Conservation (phyloP, 1,284 basidiomycete genomes). For the Ceratobasidium sp. region DNA sequence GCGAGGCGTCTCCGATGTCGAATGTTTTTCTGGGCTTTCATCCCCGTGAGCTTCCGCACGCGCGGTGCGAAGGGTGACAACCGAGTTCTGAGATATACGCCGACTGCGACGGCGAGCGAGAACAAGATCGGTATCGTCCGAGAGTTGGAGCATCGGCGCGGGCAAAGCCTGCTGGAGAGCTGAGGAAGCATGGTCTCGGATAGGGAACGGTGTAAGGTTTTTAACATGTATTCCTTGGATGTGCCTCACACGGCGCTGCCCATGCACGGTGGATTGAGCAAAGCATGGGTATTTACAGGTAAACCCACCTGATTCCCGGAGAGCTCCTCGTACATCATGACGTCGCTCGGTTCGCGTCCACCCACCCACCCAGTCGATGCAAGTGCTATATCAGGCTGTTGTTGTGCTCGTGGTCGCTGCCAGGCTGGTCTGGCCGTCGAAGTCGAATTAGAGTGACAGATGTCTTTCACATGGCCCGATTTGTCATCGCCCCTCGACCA, state of each 20-base stretch:
- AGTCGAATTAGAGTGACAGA: conserved; percentile 16
- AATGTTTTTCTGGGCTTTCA: conserved; percentile 34
- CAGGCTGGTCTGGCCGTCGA: conserved; percentile 15
- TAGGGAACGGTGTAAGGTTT: conserved; percentile 81
- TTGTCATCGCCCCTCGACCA: conserved; percentile 14
- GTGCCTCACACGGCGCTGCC: conserved; percentile 74
- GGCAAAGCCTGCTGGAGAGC: conserved; percentile 65
- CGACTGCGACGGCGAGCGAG: conserved; percentile 65
- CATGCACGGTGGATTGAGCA: neutral
- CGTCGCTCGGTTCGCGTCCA: neutral
- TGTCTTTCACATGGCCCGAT: conserved; percentile 37
- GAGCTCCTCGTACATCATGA: conserved; percentile 36
- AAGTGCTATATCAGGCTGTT: conserved; percentile 13
- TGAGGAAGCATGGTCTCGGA: conserved; percentile 74
- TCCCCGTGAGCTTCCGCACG: conserved; percentile 48
- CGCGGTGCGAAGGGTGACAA: conserved; percentile 58
- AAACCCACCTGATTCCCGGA: conserved; percentile 19
- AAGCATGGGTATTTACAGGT: neutral
- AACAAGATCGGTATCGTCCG: conserved; percentile 72
- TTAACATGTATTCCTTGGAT: conserved; percentile 74
- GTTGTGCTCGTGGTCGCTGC: conserved; percentile 16
- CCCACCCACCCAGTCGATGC: conserved; percentile 30
- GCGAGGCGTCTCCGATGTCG: conserved; percentile 10
- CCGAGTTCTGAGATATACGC: conserved; percentile 66
- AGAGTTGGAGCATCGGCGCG: conserved; percentile 26